Percentiles rank a stretch among this genome's conserved stretches.
These are phyloP conservation scores for Tetracladium setigerum DNA, from an alignment of 495 filamentous ascomycete genomes.

Conservation along the genomic window DNA sequence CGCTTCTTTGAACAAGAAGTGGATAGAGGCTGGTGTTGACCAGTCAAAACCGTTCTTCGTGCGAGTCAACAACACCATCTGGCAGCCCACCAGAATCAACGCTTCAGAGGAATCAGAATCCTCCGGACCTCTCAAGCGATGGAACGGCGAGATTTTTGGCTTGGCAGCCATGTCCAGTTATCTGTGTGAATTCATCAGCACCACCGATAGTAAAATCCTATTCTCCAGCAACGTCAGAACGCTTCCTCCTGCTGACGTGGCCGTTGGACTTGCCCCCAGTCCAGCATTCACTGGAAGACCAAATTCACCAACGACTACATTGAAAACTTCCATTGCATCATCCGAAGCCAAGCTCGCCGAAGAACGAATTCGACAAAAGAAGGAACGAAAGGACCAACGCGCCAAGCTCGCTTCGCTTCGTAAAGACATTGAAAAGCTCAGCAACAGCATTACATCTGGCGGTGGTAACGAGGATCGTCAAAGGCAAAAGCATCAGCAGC, in stretches of 20 bases:
- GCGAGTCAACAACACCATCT: constrained; percentile 79
- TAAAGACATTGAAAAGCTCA: constrained; percentile 75
- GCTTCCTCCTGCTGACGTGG: constrained; percentile 56
- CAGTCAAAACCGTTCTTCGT: constrained; percentile 73
- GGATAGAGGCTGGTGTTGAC: constrained; percentile 40
- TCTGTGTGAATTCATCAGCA: constrained; percentile 74
- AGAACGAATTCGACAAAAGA: constrained; percentile 65
- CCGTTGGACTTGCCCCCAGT: constrained; percentile 24
- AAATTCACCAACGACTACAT: constrained; percentile 81
- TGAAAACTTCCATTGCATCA: constrained; percentile 78
- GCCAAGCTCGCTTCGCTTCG: constrained; percentile 56
- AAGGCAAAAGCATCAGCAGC: constrained; percentile 66
- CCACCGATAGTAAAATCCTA: constrained; percentile 62
- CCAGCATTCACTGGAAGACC: constrained; percentile 60
- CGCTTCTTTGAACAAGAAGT: constrained; percentile 13
- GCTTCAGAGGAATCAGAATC: constrained; percentile 34
- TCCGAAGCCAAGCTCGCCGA: constrained; percentile 74
- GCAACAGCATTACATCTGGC: constrained; percentile 56
- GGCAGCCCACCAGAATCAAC: constrained; percentile 73
- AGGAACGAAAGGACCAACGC: constrained; percentile 73
- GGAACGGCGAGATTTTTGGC: constrained; percentile 82
- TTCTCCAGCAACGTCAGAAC: constrained; percentile 78
- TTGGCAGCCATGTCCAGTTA: constrained; percentile 82
- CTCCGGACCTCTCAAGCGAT: constrained; percentile 40
- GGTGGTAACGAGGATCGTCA: constrained; percentile 77